A percentile compares a stretch with the other conserved stretches of the same genome.
These are phyloP conservation scores for Cladosporium sphaerospermum DNA, from an alignment of 2,329 filamentous ascomycete species.

Conservation along the genomic window DNA sequence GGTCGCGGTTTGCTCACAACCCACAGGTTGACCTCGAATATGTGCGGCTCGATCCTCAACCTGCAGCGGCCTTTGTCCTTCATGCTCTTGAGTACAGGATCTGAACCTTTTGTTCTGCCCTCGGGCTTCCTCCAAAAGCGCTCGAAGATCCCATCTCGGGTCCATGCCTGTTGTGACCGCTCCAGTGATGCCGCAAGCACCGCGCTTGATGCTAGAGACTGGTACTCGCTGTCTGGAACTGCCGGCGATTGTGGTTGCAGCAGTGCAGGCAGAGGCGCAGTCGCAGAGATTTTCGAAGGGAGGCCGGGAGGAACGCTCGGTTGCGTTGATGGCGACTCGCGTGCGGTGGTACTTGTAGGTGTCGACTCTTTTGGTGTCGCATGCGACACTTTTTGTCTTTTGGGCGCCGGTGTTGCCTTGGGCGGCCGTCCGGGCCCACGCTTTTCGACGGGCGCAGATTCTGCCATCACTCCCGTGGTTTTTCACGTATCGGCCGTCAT, in stretches of 20 bases:
- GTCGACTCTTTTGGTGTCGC: slow-evolving; percentile 12
- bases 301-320: slow-evolving; percentile 34
- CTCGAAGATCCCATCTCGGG: slow-evolving; percentile 62
- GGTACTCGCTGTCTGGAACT: slow-evolving; percentile 60
- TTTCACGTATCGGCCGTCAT: too few relatives aligned
- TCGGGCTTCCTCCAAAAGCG: slow-evolving; percentile 75
- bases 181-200: slow-evolving; percentile 67
- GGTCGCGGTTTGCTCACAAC: slow-evolving; percentile 61
- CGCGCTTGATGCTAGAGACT: slow-evolving; percentile 68
- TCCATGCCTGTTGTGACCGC: slow-evolving; percentile 68
- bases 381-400: slow-evolving; percentile 22
- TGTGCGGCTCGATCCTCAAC: slow-evolving; percentile 72
- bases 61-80: slow-evolving; percentile 62
- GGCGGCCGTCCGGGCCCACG: slow-evolving; percentile 22
- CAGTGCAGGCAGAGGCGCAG: slow-evolving; percentile 65
- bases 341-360: slow-evolving; percentile 2
- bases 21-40: slow-evolving; percentile 69
- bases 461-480: neutral
- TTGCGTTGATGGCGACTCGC: slow-evolving; percentile 14
- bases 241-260: slow-evolving; percentile 59
- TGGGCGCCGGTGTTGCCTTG: slow-evolving; percentile 16
- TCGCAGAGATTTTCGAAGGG: slow-evolving; percentile 57
- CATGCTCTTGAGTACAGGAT: slow-evolving; percentile 26
- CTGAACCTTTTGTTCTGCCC: slow-evolving; percentile 46
- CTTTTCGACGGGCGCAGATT: slow-evolving; percentile 18